phyloP scores from a whole-genome alignment of 2,329 filamentous ascomycete species.

The Coniochaeta hoffmannii region DNA sequence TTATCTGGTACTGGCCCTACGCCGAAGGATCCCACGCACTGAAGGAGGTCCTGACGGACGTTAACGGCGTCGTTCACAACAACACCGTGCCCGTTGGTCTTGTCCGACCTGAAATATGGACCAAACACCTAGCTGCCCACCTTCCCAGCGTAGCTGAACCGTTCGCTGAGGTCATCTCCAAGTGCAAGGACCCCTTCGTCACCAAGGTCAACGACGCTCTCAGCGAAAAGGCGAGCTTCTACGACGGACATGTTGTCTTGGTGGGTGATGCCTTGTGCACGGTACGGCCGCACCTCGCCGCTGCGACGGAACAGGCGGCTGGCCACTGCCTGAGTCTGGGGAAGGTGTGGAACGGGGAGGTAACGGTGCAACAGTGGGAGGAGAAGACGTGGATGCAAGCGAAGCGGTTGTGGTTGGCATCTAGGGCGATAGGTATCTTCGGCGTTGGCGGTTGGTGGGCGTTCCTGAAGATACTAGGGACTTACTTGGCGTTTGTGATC shows the following conservation, averaged over 20 bases:
- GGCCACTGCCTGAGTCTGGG: constrained; percentile 32
- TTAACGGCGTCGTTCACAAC: constrained; percentile 27
- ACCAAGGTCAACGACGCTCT: constrained; percentile 36
- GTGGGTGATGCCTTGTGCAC: constrained; percentile 38
- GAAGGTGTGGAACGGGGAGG: constrained; percentile 28
- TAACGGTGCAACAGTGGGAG: constrained; percentile 26
- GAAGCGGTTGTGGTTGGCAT: constrained; percentile 9
- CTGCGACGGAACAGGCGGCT: constrained; percentile 38
- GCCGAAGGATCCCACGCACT: constrained; percentile 28
- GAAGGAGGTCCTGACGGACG: constrained; percentile 34
- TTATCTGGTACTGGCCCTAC: constrained; percentile 38
- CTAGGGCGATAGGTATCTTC: constrained; percentile 10
- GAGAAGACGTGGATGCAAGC: constrained; percentile 6
- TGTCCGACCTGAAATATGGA: constrained; percentile 29
- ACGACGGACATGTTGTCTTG: constrained; percentile 32
- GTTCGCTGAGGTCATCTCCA: constrained; percentile 31
- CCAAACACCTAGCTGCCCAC: constrained; percentile 14
- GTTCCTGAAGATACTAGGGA: constrained; percentile 3
- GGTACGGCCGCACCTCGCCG: constrained; percentile 36
- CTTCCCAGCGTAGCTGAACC: constrained; percentile 23
- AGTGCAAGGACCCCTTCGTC: constrained; percentile 33
- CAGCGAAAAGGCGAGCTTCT: constrained; percentile 23
- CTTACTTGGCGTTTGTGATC: constrained; percentile 1
- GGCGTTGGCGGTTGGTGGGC: constrained; percentile 6
- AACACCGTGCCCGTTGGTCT: constrained; percentile 35